Percentiles rank a stretch among this genome's conserved stretches.
phyloP scores from a whole-genome alignment of 805 yeast species.

The Ogataea allantospora region DNA sequence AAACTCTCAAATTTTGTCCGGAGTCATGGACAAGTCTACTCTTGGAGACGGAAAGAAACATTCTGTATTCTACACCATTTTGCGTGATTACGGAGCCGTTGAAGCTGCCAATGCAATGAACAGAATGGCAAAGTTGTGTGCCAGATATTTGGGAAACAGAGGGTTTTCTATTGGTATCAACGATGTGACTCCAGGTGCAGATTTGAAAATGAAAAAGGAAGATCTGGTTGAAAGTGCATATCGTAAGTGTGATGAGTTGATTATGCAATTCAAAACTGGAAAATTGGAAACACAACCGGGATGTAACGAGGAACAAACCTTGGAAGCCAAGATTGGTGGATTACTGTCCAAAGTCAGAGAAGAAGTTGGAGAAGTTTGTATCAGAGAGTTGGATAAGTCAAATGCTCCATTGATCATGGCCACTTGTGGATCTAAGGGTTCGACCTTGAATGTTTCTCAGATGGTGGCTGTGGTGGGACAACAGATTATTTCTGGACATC shows the following conservation, averaged over 20 bases:
- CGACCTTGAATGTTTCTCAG: constrained; percentile 95
- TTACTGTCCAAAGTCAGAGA: constrained; percentile 94
- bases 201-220: constrained; percentile 76
- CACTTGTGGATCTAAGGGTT: constrained; percentile 98
- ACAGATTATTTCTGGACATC: constrained; percentile 96
- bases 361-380: constrained; percentile 98
- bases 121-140: constrained; percentile 98
- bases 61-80: constrained; percentile 90
- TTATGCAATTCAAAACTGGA: constrained; percentile 73
- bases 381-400: constrained; percentile 79
- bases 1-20: constrained; percentile 84
- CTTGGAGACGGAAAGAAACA: constrained; percentile 98
- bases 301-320: constrained; percentile 96
- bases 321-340: constrained; percentile 97
- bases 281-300: constrained; percentile 98
- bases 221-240: constrained; percentile 88
- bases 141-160: constrained; percentile 88
- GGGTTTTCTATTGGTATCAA: constrained; percentile 97
- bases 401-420: constrained; percentile 99
- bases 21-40: constrained; percentile 95
- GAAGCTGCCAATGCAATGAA: constrained; percentile 97
- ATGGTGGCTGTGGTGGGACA: constrained; percentile 99
- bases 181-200: constrained; percentile 91
- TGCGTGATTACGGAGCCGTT: constrained; percentile 94
- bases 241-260: constrained; percentile 85